Evolutionary conservation across 305 asterid species (phyloP), one percentile per base, ranked within the genome.

Genomic region (Striga hermonthica): DNA sequence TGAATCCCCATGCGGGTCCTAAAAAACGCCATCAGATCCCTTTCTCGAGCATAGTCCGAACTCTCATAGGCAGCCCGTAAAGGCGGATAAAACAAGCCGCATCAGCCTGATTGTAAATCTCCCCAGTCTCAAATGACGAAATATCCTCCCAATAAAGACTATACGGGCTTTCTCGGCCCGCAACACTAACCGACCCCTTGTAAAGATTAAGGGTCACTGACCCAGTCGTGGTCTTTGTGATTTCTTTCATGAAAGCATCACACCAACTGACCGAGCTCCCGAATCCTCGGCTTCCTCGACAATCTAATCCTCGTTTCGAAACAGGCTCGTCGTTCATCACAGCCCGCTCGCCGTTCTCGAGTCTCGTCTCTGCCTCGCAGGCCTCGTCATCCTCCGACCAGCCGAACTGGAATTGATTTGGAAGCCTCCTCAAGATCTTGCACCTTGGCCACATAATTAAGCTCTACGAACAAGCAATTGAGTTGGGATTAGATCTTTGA

Each of bases 11-110:
- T n/a, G n/a, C n/a, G n/a, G n/a, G n/a, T n/a, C n/a, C n/a, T n/a
- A n/a, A n/a, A n/a, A n/a, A n/a, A n/a, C n/a, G n/a, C n/a, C n/a
- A 48, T 75, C 74, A 75, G 9, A 71, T 41, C 3, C 96, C 89
- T 63, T 84, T 84, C 70, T 89, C 94, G 44, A 89, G 97, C 98
- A 92, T 92, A 4, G 98, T 96, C 5, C 98, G 81, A 44, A 92
- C 97, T 82, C 96, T 77, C 85, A 78, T 87, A 16, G 96, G 98
- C 72, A 92, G 71, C 4, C 98, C 97, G 44, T 86, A 92, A 15
- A 92, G 91, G 44, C 90, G 77, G 9, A 92, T 92, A 74, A 92
- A 92, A 14, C 98, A 96, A 10, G 96, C 97, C 31, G 97, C 98
- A 75, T 92, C 98, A 0, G 95, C 97, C 66, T 92, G 98, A 76